These are phyloP conservation scores for Aciculosporium take DNA, from an alignment of 2,329 filamentous ascomycete species.

Conservation along the genomic window DNA sequence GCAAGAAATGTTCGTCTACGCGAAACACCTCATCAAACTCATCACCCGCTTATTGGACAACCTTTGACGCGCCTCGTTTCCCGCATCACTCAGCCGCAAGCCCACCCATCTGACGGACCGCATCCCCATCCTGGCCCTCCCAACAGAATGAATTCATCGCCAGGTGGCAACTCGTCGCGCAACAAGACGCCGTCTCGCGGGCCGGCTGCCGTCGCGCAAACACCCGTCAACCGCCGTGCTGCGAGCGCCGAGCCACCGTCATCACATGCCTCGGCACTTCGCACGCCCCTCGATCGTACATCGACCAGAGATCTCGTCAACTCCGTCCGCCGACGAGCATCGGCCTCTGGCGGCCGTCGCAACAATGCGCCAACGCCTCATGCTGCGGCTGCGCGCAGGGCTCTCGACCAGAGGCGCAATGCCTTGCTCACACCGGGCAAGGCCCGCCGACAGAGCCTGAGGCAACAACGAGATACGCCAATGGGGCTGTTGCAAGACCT, in stretches of 20 bases:
- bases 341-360: conserved; percentile 29
- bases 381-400: conserved; percentile 43
- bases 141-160: conserved; percentile 2
- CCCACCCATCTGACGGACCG: background rate
- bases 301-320: conserved; percentile 22
- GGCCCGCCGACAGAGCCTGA: conserved; percentile 41
- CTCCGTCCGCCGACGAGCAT: conserved; percentile 26
- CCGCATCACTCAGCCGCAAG: background rate
- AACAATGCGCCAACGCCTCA: conserved; percentile 42
- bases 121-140: background rate
- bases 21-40: background rate
- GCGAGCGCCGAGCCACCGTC: conserved; percentile 24
- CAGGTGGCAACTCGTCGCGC: conserved; percentile 1
- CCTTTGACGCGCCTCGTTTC: background rate
- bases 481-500: conserved; percentile 39
- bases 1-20: background rate
- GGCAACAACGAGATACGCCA: conserved; percentile 41
- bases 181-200: conserved; percentile 8
- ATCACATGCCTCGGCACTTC: conserved; percentile 22
- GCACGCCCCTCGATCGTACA: conserved; percentile 28
- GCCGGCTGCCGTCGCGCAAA: conserved; percentile 14
- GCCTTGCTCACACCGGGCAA: conserved; percentile 47
- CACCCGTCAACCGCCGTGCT: conserved; percentile 13
- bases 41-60: background rate
- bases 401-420: conserved; percentile 43